Base-by-base conservation (phyloP, 495 filamentous ascomycete genomes). In the Aspergillus coremiiformis region DNA sequence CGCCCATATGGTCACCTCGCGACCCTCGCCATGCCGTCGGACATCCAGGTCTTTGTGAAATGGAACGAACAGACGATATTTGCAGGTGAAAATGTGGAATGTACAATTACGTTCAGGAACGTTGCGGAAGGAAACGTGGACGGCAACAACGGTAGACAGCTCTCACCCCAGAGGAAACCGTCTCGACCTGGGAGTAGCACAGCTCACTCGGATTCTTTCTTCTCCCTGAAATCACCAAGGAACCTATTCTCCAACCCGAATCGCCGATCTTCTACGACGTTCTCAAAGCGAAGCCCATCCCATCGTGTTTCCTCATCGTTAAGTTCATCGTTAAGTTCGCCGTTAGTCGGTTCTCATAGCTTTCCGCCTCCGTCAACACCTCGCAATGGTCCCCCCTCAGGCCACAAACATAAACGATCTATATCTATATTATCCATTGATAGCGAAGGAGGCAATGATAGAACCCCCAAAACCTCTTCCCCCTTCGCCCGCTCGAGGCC, bases 81-180 rank as follows among this genome's bases (percentile, higher is more conserved):
- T 68, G 88, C 94, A 26, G 94, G 94, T 55, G 93, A 97, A 72
- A 84, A 90, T 59, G 77, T 97, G 60, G 86, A 91, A 70, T 96
- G 93, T 69, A 89, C 81, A 46, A 96, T 98, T 60, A 96, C 89
- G 37, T 97, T 97, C 72, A 92, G 86, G 70, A 98, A 98, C 64
- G 79, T 90, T 53, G 81, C 87, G 20, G 70, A 74, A 41, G 66
- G 49, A 37, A 53, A 49, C 20, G 48, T 60, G 12, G 68, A 71
- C 22, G 39, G 60, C 47, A 61, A 49, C 65, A 73, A 60, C 59
- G 64, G 17, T 55, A 61, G 29, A 62, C 69, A 60, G 47, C 58
- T 54, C 54, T 71, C 63, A 39, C 70, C 66, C 61, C 77, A 71
- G 58, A 66, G 70, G 65, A 79, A 73, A 67, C 64, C 55, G 47